phyloP scores from a whole-genome alignment of 306 rosid species.

The Alnus glutinosa region DNA sequence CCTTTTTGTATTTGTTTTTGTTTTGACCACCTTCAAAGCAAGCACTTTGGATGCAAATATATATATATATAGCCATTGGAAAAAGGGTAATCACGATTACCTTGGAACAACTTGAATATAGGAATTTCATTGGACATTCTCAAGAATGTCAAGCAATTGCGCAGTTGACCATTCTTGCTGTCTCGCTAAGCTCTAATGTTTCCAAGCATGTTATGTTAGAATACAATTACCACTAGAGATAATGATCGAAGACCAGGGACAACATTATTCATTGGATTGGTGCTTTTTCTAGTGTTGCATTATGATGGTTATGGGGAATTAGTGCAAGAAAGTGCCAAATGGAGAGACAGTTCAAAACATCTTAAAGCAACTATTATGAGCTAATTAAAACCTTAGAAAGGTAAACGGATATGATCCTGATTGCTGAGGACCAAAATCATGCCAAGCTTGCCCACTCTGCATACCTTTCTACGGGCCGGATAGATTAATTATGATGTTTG shows the following conservation, averaged over 20 bases:
- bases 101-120: not conserved
- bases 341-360: not conserved
- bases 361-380: not conserved
- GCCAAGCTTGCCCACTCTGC: not conserved
- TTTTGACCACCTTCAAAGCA: too few relatives aligned
- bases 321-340: not conserved
- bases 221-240: not conserved
- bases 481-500: not conserved
- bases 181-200: not conserved
- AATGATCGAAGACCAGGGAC: conserved; percentile 6
- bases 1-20: too few relatives aligned
- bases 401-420: not conserved
- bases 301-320: conserved; percentile 10
- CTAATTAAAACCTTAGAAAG: not conserved
- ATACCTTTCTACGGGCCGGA: not conserved
- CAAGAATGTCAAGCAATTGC: too few relatives aligned
- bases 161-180: not conserved
- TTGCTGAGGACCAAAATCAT: not conserved
- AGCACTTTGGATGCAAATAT: too few relatives aligned
- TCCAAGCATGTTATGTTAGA: not conserved
- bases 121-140: not conserved
- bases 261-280: not conserved
- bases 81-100: not conserved
- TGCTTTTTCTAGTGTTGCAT: not conserved
- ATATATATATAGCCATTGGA: not conserved